phyloP scores from a whole-genome alignment of 2,329 filamentous ascomycete genomes.

The Emergomyces africanus region DNA sequence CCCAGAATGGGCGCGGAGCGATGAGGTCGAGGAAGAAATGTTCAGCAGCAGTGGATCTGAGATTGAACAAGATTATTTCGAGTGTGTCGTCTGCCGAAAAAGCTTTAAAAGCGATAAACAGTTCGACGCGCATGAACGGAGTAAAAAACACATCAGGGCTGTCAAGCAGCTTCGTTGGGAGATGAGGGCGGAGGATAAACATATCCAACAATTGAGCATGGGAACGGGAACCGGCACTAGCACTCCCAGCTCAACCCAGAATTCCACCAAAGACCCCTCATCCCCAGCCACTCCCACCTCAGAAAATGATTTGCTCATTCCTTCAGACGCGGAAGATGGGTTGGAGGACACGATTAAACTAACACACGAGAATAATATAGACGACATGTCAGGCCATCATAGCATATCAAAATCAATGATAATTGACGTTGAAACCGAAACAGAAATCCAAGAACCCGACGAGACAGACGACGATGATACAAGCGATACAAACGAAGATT shows the following conservation, averaged over 20 bases:
- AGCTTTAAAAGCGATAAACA: conserved; percentile 83
- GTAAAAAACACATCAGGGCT: conserved; percentile 89
- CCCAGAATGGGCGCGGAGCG: conserved; percentile 62
- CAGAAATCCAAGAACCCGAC: conserved; percentile 1
- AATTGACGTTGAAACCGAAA: conserved; percentile 2
- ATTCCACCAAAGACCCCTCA: not conserved
- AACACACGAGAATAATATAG: not conserved
- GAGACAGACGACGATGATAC: conserved; percentile 6
- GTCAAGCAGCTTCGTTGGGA: conserved; percentile 66
- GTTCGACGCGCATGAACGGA: conserved; percentile 81
- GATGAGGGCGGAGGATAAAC: conserved; percentile 68
- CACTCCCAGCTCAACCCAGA: not conserved
- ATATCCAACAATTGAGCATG: conserved; percentile 18
- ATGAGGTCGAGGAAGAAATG: conserved; percentile 40
- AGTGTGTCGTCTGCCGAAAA: conserved; percentile 53
- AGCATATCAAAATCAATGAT: not conserved
- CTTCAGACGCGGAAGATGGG: not conserved
- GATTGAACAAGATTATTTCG: conserved; percentile 42
- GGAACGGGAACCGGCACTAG: not conserved
- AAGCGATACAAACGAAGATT: conserved; percentile 19
- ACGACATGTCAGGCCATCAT: not conserved
- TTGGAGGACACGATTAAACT: not conserved
- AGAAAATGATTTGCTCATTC: not conserved
- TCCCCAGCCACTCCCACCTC: not conserved
- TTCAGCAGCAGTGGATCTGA: conserved; percentile 33